A percentile compares a stretch with the other conserved stretches of the same genome.
These are phyloP conservation scores for Pleurotus tuoliensis DNA, from an alignment of 768 basidiomycete genomes.

Conservation along the genomic window DNA sequence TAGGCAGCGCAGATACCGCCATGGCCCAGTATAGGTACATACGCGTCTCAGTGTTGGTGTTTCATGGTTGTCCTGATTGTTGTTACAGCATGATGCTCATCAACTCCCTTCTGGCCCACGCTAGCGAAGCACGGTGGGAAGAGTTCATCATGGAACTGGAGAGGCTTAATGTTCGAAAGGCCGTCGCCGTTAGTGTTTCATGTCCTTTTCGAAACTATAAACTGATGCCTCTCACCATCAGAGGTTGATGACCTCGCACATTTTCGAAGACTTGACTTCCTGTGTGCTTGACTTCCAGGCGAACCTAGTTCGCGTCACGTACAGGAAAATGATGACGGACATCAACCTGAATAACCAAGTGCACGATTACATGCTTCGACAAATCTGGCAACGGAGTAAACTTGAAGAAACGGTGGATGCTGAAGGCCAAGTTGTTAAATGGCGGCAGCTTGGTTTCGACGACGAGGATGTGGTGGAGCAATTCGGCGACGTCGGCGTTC, in stretches of 20 bases:
- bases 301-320: slow-evolving; percentile 74
- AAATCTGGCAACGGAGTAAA: slow-evolving; percentile 66
- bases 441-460: slow-evolving; percentile 77
- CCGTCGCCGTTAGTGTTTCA: slow-evolving; percentile 64
- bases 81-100: slow-evolving; percentile 77
- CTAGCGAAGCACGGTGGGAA: slow-evolving; percentile 74
- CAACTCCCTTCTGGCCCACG: slow-evolving; percentile 78
- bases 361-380: slow-evolving; percentile 54
- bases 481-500: slow-evolving; percentile 72
- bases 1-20: slow-evolving; percentile 79
- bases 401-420: slow-evolving; percentile 49
- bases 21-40: slow-evolving; percentile 78
- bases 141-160: slow-evolving; percentile 76
- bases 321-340: slow-evolving; percentile 74
- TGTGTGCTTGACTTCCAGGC: slow-evolving; percentile 87
- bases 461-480: slow-evolving; percentile 72
- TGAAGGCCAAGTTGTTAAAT: slow-evolving; percentile 52
- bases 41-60: slow-evolving; percentile 2
- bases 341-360: slow-evolving; percentile 64
- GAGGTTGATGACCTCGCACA: slow-evolving; percentile 82
- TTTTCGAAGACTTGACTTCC: slow-evolving; percentile 76
- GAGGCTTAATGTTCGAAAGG: slow-evolving; percentile 71
- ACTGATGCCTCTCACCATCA: slow-evolving; percentile 22
- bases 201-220: background rate
- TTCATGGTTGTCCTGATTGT: slow-evolving; percentile 9